Evolutionary conservation across 331 rosid genomes (phyloP).

Genomic region (Ulmus americana): DNA sequence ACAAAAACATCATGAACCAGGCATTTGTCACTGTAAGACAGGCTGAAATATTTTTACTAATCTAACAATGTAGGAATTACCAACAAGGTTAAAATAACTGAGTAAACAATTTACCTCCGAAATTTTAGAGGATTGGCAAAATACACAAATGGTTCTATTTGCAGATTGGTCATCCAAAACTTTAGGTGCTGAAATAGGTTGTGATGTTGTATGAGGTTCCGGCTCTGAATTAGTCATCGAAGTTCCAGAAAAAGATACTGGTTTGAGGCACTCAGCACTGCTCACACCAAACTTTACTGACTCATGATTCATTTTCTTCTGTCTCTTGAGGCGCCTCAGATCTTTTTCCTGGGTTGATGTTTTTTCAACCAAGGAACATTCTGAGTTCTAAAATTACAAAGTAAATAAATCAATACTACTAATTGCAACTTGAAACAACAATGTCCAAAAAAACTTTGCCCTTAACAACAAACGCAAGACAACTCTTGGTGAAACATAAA

Average conservation of each 20-base stretch:
- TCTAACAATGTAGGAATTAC: not conserved
- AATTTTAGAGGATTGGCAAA: constrained; percentile 68
- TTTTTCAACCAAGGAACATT: constrained; percentile 31
- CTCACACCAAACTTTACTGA: constrained; percentile 5
- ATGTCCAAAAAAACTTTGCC: not conserved
- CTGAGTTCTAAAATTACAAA: constrained; percentile 28
- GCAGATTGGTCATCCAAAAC: constrained; percentile 16
- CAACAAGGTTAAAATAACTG: not conserved
- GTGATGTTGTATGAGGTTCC: not conserved
- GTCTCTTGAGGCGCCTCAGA: constrained; percentile 48
- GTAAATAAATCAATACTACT: not conserved
- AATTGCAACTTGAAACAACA: not conserved
- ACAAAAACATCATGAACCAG: not conserved
- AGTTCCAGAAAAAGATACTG: constrained; percentile 19
- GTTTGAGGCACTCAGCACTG: constrained; percentile 17
- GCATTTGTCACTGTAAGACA: not conserved
- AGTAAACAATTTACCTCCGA: constrained; percentile 47
- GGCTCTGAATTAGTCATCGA: constrained; percentile 16
- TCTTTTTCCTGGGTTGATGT: constrained; percentile 31
- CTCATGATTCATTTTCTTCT: constrained; percentile 31
- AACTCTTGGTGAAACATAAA: too few relatives aligned
- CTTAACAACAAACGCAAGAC: too few relatives aligned
- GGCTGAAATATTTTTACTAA: not conserved
- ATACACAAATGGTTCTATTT: constrained; percentile 47
- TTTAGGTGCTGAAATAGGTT: constrained; percentile 16